A percentile compares a stretch with the other conserved stretches of the same genome.
phyloP scores from a whole-genome alignment of 805 yeast species.

The Zygosaccharomyces kombuchaensis region DNA sequence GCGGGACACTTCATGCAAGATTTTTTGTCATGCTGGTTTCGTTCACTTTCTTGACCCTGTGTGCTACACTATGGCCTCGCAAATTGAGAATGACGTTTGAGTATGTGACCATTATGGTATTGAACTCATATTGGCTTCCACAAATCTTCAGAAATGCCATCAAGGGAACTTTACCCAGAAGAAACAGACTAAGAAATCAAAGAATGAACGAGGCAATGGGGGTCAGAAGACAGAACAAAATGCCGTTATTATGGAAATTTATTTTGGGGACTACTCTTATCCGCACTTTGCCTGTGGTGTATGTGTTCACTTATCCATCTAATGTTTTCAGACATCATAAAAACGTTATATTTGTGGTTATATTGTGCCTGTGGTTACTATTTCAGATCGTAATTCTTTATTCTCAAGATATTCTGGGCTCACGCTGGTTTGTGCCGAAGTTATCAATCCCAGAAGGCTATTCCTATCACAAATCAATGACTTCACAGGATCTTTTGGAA shows the following conservation, averaged over 20 bases:
- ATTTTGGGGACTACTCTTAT: constrained; percentile 62
- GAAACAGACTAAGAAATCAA: constrained; percentile 14
- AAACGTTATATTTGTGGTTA: constrained; percentile 47
- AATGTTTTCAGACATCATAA: constrained; percentile 71
- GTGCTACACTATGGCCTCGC: constrained; percentile 60
- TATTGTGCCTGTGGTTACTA: constrained; percentile 51
- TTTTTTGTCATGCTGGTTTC: constrained; percentile 51
- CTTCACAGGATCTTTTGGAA: constrained; percentile 28
- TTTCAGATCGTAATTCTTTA: constrained; percentile 56
- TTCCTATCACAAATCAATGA: constrained; percentile 56
- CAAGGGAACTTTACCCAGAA: constrained; percentile 30
- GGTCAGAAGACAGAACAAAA: constrained; percentile 37
- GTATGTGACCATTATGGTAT: constrained; percentile 43
- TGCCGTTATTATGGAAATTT: constrained; percentile 69
- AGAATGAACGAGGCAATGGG: constrained; percentile 11
- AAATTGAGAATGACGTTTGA: constrained; percentile 54
- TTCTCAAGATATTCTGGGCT: constrained; percentile 65
- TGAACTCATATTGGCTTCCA: constrained; percentile 83
- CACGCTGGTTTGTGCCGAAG: constrained; percentile 79
- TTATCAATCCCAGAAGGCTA: constrained; percentile 74
- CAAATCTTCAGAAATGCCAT: constrained; percentile 69
- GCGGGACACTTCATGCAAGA: constrained; percentile 54
- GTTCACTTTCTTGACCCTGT: constrained; percentile 53
- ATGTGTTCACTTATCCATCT: constrained; percentile 47
- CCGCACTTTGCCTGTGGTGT: constrained; percentile 60